Conservation (phyloP, 2,329 filamentous ascomycete genomes). For the Periconia digitata region DNA sequence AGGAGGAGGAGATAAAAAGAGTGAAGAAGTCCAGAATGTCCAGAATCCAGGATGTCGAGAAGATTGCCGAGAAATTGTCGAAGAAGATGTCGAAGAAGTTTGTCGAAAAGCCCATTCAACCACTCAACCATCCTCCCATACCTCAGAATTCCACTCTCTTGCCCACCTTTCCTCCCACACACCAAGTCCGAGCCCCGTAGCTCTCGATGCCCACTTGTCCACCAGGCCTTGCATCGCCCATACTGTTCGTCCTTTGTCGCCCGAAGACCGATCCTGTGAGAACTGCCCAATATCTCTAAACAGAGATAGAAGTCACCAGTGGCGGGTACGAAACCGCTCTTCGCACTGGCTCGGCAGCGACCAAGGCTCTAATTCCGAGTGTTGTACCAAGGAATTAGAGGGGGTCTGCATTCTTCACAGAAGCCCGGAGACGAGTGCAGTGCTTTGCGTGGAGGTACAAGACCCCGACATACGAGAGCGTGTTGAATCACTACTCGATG, state of each 20-base stretch:
- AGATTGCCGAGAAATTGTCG: neutral
- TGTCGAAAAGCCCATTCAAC: neutral
- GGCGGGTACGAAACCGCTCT: too few species aligned
- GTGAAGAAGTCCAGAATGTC: neutral
- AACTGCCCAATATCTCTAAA: too few species aligned
- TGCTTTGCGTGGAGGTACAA: neutral
- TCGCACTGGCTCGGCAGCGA: too few species aligned
- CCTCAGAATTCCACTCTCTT: neutral
- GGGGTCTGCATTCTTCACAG: too few species aligned
- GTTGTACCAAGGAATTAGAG: too few species aligned
- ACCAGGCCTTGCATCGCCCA: too few species aligned
- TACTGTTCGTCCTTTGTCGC: too few species aligned
- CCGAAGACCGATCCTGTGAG: too few species aligned
- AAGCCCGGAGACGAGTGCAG: too few species aligned
- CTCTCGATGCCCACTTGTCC: too few species aligned
- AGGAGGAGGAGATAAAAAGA: neutral
- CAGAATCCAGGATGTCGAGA: neutral
- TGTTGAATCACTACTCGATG: neutral
- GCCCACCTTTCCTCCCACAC: neutral
- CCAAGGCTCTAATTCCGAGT: too few species aligned
- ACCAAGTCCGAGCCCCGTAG: neutral
- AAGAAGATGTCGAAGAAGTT: neutral
- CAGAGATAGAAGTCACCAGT: too few species aligned
- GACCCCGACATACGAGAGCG: neutral
- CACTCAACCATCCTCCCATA: neutral